phyloP scores from a whole-genome alignment of 306 rosid species.

The Abrus pulchellus region DNA sequence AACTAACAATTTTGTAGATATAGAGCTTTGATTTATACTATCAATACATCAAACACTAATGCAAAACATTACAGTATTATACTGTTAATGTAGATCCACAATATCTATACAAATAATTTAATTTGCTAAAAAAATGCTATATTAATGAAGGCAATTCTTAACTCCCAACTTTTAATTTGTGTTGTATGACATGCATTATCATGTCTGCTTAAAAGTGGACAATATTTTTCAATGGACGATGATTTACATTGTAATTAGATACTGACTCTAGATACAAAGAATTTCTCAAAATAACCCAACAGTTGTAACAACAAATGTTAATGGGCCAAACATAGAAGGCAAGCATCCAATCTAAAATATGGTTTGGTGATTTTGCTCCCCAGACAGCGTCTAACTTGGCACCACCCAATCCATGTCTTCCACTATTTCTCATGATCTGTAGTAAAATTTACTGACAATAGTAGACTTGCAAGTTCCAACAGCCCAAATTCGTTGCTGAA shows the following conservation, averaged over 20 bases:
- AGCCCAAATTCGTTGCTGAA: neutral
- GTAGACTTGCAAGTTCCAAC: neutral
- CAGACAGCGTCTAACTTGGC: neutral
- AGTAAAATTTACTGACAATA: constrained; percentile 29
- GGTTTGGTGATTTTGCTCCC: constrained; percentile 9
- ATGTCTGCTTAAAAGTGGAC: neutral
- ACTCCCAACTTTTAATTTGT: neutral
- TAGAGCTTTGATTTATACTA: too few species aligned
- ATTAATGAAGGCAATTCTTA: neutral
- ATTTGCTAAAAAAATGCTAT: too few species aligned
- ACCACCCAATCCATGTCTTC: constrained; percentile 36
- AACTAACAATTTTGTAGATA: too few species aligned
- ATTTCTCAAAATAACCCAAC: constrained; percentile 12
- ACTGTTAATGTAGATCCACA: neutral
- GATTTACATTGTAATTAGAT: neutral
- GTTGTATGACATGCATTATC: neutral
- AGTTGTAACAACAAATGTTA: neutral
- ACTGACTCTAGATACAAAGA: neutral
- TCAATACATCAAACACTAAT: too few species aligned
- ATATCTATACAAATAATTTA: neutral
- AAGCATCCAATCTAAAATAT: constrained; percentile 43
- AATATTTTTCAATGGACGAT: neutral
- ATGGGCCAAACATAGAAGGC: constrained; percentile 43
- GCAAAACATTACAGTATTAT: too few species aligned
- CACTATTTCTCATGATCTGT: constrained; percentile 31